These are phyloP conservation scores for Colletotrichum karsti DNA, from an alignment of 2,329 filamentous ascomycete genomes.

Conservation along the genomic window DNA sequence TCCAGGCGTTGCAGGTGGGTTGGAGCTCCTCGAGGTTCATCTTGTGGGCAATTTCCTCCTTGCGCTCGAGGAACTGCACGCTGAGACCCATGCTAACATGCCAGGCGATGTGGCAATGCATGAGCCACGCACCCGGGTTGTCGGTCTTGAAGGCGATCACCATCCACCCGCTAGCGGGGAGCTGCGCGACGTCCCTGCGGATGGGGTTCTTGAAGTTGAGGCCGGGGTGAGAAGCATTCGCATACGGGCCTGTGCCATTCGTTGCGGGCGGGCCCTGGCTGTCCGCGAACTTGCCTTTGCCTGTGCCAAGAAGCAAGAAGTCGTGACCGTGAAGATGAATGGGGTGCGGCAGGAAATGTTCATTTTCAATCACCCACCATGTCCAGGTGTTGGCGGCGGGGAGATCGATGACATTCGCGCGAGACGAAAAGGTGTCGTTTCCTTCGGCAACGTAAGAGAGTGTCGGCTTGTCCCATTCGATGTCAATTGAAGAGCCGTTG, in stretches of 20 bases:
- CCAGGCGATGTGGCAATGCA: conserved; percentile 60
- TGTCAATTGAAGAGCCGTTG: conserved; percentile 40
- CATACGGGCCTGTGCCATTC: conserved; percentile 1
- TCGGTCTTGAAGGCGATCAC: conserved; percentile 57
- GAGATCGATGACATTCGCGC: conserved; percentile 33
- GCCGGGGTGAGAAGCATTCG: conserved; percentile 32
- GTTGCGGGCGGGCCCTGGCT: background rate
- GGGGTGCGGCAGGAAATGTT: conserved; percentile 45
- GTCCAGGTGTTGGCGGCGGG: conserved; percentile 35
- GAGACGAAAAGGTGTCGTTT: conserved; percentile 27
- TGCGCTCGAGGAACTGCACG: conserved; percentile 58
- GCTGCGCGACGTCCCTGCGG: conserved; percentile 54
- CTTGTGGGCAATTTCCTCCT: conserved; percentile 26
- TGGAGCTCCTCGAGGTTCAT: conserved; percentile 25
- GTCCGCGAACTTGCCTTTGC: conserved; percentile 29
- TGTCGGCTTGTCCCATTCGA: conserved; percentile 49
- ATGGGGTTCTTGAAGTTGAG: conserved; percentile 50
- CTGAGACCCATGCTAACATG: conserved; percentile 57
- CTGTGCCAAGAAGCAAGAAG: conserved; percentile 39
- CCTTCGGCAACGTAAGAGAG: conserved; percentile 37
- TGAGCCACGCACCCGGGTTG: conserved; percentile 58
- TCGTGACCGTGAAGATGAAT: conserved; percentile 60
- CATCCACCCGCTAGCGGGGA: conserved; percentile 52
- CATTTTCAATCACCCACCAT: conserved; percentile 42
- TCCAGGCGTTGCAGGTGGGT: conserved; percentile 30